Percentiles rank a stretch among this genome's conserved stretches.
phyloP scores from a whole-genome alignment of 2,329 filamentous ascomycete genomes.

The Sordariomycetes sp. region DNA sequence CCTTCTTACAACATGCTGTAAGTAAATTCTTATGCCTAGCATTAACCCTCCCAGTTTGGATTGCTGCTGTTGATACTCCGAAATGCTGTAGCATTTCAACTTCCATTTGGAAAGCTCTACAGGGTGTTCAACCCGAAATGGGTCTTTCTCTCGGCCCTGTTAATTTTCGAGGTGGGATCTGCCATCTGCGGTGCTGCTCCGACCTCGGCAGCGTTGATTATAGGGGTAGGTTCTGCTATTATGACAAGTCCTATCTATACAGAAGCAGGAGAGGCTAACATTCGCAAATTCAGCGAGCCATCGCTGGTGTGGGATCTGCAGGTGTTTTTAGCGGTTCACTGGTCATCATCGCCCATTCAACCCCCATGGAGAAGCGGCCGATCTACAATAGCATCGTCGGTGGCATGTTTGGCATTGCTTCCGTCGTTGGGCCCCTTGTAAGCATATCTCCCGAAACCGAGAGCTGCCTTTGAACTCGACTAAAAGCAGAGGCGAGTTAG shows the following conservation, averaged over 20 bases:
- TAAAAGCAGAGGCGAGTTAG: too few species aligned
- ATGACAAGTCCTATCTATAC: too few species aligned
- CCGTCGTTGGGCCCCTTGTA: conserved; percentile 14
- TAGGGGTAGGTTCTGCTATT: too few species aligned
- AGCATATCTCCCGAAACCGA: too few species aligned
- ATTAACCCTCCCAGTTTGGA: too few species aligned
- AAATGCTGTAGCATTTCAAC: conserved; percentile 17
- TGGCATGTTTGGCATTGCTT: conserved; percentile 29
- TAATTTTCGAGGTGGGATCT: conserved; percentile 16
- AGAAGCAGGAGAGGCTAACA: too few species aligned
- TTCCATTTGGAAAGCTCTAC: conserved; percentile 19
- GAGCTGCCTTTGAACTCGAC: too few species aligned
- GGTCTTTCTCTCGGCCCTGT: conserved; percentile 10
- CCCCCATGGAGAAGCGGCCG: conserved; percentile 25
- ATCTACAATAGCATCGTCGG: conserved; percentile 18
- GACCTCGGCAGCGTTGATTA: conserved; percentile 23
- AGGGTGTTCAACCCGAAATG: conserved; percentile 14
- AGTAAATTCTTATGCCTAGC: too few species aligned
- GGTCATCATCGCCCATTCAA: conserved; percentile 14
- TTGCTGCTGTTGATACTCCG: conserved; percentile 18
- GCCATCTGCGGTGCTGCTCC: conserved; percentile 19
- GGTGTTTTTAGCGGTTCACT: too few species aligned
- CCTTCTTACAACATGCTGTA: too few species aligned
- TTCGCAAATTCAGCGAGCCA: too few species aligned
- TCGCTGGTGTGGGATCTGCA: too few species aligned